Evolutionary conservation across 2,329 filamentous ascomycete genomes (phyloP), one percentile per base, ranked within the genome.

Genomic region (Talaromyces sp.): DNA sequence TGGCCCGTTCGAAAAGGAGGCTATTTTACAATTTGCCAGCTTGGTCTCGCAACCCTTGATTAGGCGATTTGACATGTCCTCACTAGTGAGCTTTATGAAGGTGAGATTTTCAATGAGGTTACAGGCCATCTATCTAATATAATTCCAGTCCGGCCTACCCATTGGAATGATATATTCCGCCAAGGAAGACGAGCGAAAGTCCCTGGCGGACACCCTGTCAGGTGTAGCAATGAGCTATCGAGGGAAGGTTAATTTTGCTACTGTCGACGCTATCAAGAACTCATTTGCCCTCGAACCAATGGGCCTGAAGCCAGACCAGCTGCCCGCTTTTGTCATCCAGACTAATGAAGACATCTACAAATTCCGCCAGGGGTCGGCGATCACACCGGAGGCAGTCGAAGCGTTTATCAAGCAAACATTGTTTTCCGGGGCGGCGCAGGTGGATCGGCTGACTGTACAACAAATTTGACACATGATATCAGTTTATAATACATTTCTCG

Each of bases 51-150:
- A 45, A 10, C 56, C 56, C 9, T 13, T 58, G 35, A 22, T 58
- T 2, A 40, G 37, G 35, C 39, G 45, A 25, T 48, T 58, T 43
- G 50, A 58, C 22, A 33, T 48, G 22, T 53, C 31, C 39, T 22
- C 50, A 22, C 11, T 58, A 31, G 50, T 53, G 8, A 35, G 28
- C 41, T 58, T 58, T 19, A 58, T 58, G 56, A 46, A 54, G 56
- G 56, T 54, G 25, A 15, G 46, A 1, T 7, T 15, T 6, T 21
- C 35, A 7, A 35, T 28, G 1, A 3, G 9, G 8, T 8, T 15
- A 19, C 5, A 19, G 11, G 2, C 9, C 19, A 22, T 15, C 19
- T n/a, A 2, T 39, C 33, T 58, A 28, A 58, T 31, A 13, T 33
- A 1, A n/a, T 1, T 10, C 3, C 10, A 58, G 56, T 58, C 56